phyloP scores from a whole-genome alignment of 257 asterid genomes.

The Nyctanthes arbortristis region DNA sequence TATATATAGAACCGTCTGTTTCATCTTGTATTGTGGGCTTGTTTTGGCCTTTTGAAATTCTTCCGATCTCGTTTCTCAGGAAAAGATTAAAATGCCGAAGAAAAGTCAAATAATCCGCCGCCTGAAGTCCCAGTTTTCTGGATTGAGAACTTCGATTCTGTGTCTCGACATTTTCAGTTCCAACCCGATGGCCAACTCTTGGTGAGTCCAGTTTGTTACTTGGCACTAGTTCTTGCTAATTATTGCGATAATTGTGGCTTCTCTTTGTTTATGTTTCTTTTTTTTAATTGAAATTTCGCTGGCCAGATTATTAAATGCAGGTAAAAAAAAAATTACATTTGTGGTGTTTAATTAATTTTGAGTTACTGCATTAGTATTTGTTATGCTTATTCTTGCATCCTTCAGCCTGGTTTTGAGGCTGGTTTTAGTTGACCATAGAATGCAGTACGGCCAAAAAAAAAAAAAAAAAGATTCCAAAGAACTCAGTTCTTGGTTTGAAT shows the following conservation, averaged over 20 bases:
- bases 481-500: not conserved
- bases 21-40: slow-evolving; percentile 3
- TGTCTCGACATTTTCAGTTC: slow-evolving; percentile 72
- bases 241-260: slow-evolving; percentile 33
- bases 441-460: not conserved
- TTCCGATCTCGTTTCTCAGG: slow-evolving; percentile 41
- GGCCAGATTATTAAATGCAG: not conserved
- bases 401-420: not conserved
- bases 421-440: not conserved
- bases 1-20: not conserved
- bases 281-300: not conserved
- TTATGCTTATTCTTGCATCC: not conserved
- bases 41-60: slow-evolving; percentile 8
- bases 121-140: slow-evolving; percentile 62
- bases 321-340: not conserved
- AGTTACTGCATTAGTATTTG: not conserved
- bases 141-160: slow-evolving; percentile 76
- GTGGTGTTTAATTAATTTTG: not conserved
- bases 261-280: not conserved
- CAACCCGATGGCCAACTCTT: slow-evolving; percentile 72
- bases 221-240: not conserved
- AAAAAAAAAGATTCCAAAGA: not conserved
- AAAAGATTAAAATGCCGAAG: slow-evolving; percentile 53
- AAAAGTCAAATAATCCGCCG: slow-evolving; percentile 33
- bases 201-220: slow-evolving; percentile 41